Base-by-base conservation (phyloP, 208 protist species). In the Zelonia costaricensis region DNA sequence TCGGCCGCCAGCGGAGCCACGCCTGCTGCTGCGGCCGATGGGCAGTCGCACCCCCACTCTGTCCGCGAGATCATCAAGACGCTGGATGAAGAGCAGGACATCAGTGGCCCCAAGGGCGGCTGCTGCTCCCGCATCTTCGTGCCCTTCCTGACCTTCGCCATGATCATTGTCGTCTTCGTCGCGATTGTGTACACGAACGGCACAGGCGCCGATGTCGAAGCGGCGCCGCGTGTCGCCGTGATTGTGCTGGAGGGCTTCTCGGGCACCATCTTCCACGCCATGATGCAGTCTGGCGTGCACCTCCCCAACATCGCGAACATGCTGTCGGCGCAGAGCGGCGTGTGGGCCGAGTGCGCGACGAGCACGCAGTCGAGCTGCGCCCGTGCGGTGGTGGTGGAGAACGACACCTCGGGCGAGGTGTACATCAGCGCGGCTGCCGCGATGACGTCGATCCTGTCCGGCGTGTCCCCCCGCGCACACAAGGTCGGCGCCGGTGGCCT, bases 61-160 rank as follows among this genome's bases (percentile, higher is more conserved):
- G 84, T 91, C 20, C 71, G 81, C 55, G 80, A 92, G 23, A 88
- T 84, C 28, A 72, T 90, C 7, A 62, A 70, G 23, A 35, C 49
- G 4, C 48, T 80, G 25, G 82, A 89, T 58, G 75, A 72, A 62
- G 80, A 89, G 33, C 60, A 84, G 33, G 62, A 78, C 38, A 62
- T 80, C 18, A 57, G 54, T 36, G 76, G 76, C 23, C 52, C 58
- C 12, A 78, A 78, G 60, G 76, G 80, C 40, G 74, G 78, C 57
- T 90, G 86, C 78, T 93, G 86, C 74, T 70, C 82, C 36, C 69
- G 74, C 22, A 49, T 92, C 22, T 88, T 88, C 46, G 69, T 91
- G 6, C 83, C 86, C 0, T 54, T 88, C 28, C 15, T 90, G 5
- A 67, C 77, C 8, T 22, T 72, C 5, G 58, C 36, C 27, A 54